phyloP scores from a whole-genome alignment of 345 rosid species.

The Erysimum cheiranthoides region DNA sequence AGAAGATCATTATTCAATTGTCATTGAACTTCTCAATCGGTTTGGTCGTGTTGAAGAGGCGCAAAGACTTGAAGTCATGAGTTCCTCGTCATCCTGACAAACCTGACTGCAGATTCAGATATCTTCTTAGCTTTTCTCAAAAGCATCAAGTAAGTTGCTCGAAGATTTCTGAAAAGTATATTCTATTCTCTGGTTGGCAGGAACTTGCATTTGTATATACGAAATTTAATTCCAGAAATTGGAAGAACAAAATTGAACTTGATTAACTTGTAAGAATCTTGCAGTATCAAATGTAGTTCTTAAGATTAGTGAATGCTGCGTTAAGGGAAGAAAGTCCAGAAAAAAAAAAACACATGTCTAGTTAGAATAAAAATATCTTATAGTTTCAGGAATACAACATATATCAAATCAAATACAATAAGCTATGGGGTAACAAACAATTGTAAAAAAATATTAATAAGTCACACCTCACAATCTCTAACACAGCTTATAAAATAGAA shows the following conservation, averaged over 20 bases:
- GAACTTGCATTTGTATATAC: slow-evolving; percentile 28
- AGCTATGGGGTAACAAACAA: slow-evolving; percentile 24
- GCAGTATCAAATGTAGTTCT: slow-evolving; percentile 17
- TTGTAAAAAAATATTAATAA: slow-evolving; percentile 21
- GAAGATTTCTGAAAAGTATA: slow-evolving; percentile 14
- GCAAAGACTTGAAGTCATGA: slow-evolving; percentile 49
- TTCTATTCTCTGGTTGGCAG: slow-evolving; percentile 1
- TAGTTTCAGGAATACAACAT: slow-evolving; percentile 4
- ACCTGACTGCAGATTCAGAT: slow-evolving; percentile 22
- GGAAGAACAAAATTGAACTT: slow-evolving; percentile 18
- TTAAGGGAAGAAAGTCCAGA: slow-evolving; percentile 15
- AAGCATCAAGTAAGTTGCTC: slow-evolving; percentile 33
- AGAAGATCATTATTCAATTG: slow-evolving; percentile 51
- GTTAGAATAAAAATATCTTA: slow-evolving; percentile 4
- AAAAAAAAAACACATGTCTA: slow-evolving; percentile 18
- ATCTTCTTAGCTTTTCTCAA: slow-evolving; percentile 27
- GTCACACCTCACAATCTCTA: slow-evolving; percentile 42
- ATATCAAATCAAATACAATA: slow-evolving; percentile 33
- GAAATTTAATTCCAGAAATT: slow-evolving; percentile 30
- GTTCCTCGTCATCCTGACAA: slow-evolving; percentile 39
- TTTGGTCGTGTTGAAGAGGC: slow-evolving; percentile 54
- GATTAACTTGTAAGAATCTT: slow-evolving; percentile 31
- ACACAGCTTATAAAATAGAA: slow-evolving; percentile 44
- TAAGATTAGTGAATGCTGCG: slow-evolving; percentile 3
- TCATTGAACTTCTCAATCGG: slow-evolving; percentile 54